These are phyloP conservation scores for Xenoacremonium recifei DNA, from an alignment of 2,329 filamentous ascomycete species.

Conservation along the genomic window DNA sequence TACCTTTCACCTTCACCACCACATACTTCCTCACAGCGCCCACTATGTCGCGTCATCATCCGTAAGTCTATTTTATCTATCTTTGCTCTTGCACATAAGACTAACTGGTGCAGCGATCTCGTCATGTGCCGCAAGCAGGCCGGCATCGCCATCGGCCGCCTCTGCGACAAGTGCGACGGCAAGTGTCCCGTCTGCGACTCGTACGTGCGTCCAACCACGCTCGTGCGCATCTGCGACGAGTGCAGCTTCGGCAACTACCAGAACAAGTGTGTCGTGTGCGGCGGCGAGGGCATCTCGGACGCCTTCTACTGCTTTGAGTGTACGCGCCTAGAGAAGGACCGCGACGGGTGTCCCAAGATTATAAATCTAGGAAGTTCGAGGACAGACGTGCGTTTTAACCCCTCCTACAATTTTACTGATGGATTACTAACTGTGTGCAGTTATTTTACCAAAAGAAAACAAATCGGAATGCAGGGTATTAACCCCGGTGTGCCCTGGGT, in stretches of 20 bases:
- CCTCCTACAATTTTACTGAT: slow-evolving; percentile 22
- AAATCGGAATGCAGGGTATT: slow-evolving; percentile 58
- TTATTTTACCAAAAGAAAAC: slow-evolving; percentile 67
- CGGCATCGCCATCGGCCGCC: slow-evolving; percentile 94
- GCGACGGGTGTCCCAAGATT: slow-evolving; percentile 98
- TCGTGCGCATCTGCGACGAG: slow-evolving; percentile 98
- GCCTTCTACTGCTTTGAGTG: slow-evolving; percentile 99
- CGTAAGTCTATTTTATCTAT: slow-evolving; percentile 52
- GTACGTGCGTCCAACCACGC: slow-evolving; percentile 95
- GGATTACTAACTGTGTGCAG: slow-evolving; percentile 35
- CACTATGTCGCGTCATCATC: slow-evolving; percentile 89
- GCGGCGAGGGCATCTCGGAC: slow-evolving; percentile 95
- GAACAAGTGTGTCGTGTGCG: slow-evolving; percentile 99
- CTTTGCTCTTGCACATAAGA: neutral
- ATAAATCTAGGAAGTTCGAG: slow-evolving; percentile 95
- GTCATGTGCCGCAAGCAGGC: slow-evolving; percentile 99
- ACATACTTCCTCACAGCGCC: neutral
- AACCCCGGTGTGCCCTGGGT: slow-evolving; percentile 48
- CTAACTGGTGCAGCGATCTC: slow-evolving; percentile 66
- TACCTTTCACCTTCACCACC: slow-evolving; percentile 8
- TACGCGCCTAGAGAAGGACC: slow-evolving; percentile 92
- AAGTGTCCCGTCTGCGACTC: slow-evolving; percentile 99
- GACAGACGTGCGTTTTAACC: slow-evolving; percentile 69
- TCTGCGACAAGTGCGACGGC: slow-evolving; percentile 99
- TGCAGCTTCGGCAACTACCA: slow-evolving; percentile 99